Evolutionary conservation across 768 basidiomycete genomes (phyloP).

Genomic region (Suillus paluster): DNA sequence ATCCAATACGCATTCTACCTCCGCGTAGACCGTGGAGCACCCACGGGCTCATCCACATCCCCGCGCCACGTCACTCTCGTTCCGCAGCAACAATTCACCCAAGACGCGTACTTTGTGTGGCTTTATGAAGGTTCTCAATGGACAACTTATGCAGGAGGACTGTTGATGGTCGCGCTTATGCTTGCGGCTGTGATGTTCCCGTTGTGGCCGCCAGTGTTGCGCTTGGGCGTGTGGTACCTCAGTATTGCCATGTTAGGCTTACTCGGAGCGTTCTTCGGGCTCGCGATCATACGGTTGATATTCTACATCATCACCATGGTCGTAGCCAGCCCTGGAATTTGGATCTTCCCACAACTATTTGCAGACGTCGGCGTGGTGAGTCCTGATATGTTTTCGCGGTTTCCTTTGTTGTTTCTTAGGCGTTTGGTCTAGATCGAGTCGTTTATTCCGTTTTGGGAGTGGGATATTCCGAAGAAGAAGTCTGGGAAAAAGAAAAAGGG

Average conservation of each 20-base stretch:
- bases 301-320: conserved; percentile 94
- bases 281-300: conserved; percentile 89
- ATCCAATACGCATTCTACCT: conserved; percentile 92
- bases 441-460: conserved; percentile 96
- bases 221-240: conserved; percentile 95
- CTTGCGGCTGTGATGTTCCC: conserved; percentile 99
- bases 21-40: conserved; percentile 79
- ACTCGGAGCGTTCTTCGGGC: conserved; percentile 86
- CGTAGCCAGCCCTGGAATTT: conserved; percentile 87
- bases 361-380: conserved; percentile 98
- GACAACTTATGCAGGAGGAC: conserved; percentile 89
- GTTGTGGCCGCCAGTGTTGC: conserved; percentile 92
- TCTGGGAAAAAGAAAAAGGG: conserved; percentile 67
- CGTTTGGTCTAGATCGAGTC: conserved; percentile 79
- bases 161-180: conserved; percentile 91
- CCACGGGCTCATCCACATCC: conserved; percentile 52
- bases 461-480: conserved; percentile 85
- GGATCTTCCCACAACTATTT: conserved; percentile 98
- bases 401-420: background rate
- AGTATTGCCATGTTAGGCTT: conserved; percentile 87
- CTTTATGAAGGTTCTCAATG: conserved; percentile 95
- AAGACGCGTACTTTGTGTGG: conserved; percentile 92
- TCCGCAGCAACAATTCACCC: conserved; percentile 77
- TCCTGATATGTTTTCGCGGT: conserved; percentile 26
- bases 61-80: conserved; percentile 78